Percentiles rank a stretch among this genome's conserved stretches.
Conservation (phyloP, 2,329 filamentous ascomycete genomes). For the Pezicula radicicola region DNA sequence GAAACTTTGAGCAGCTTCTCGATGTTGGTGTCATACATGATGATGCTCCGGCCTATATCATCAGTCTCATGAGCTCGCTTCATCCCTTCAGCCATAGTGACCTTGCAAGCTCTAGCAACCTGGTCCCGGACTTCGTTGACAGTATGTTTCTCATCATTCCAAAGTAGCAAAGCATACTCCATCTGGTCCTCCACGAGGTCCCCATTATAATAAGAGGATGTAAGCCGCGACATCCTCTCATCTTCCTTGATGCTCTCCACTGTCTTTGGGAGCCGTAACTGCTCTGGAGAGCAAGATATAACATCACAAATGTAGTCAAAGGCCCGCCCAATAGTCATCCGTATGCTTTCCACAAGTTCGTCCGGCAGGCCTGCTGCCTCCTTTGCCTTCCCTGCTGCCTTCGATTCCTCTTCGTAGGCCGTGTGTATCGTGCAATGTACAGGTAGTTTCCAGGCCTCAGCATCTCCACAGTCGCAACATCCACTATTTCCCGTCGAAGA, state of each 20-base stretch:
- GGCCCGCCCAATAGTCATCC: conserved; percentile 79
- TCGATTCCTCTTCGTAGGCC: conserved; percentile 45
- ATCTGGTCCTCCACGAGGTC: conserved; percentile 60
- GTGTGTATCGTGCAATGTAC: conserved; percentile 94
- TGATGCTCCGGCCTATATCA: conserved; percentile 79
- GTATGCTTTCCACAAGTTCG: conserved; percentile 74
- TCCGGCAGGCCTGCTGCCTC: conserved; percentile 60
- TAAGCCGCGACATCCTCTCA: conserved; percentile 75
- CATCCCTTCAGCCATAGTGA: conserved; percentile 65
- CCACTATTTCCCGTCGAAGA: conserved; percentile 89
- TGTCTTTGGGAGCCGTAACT: conserved; percentile 82
- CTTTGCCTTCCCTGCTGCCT: conserved; percentile 56
- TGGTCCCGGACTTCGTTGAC: conserved; percentile 87
- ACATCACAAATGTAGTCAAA: conserved; percentile 98
- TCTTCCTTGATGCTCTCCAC: conserved; percentile 77
- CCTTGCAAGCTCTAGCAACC: conserved; percentile 82
- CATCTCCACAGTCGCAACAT: conserved; percentile 96
- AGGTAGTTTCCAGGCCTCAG: conserved; percentile 87
- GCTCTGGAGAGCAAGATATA: conserved; percentile 95
- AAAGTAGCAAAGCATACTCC: conserved; percentile 83
- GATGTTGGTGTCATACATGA: conserved; percentile 74
- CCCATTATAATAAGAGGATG: conserved; percentile 69
- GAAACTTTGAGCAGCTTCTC: conserved; percentile 73
- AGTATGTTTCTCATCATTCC: conserved; percentile 99
- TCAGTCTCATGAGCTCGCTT: conserved; percentile 85